phyloP scores from a whole-genome alignment of 805 yeast species.

The Nakazawaea anatomiae region DNA sequence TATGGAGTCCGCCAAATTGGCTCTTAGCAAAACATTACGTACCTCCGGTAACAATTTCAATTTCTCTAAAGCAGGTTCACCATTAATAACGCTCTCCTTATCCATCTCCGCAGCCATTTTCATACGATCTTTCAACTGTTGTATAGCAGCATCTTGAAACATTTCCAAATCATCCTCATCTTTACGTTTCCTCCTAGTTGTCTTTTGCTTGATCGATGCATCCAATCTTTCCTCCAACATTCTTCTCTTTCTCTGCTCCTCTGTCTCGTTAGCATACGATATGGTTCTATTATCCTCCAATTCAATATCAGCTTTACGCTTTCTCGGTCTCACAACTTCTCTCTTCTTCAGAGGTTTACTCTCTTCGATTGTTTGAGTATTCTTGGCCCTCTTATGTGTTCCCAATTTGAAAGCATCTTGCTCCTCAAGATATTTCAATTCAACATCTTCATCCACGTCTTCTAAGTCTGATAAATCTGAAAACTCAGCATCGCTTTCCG shows the following conservation, averaged over 20 bases:
- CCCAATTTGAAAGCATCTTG: constrained; percentile 27
- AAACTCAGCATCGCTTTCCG: constrained; percentile 17
- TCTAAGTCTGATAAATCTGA: constrained; percentile 31
- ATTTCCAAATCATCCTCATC: constrained; percentile 93
- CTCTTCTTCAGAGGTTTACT: constrained; percentile 12
- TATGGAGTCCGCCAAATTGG: constrained; percentile 84
- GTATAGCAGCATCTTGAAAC: constrained; percentile 88
- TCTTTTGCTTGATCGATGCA: constrained; percentile 60
- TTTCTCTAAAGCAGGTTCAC: constrained; percentile 70
- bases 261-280: constrained; percentile 19
- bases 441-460: constrained; percentile 20
- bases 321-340: constrained; percentile 13
- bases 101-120: constrained; percentile 78
- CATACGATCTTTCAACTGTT: constrained; percentile 81
- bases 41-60: constrained; percentile 78
- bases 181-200: constrained; percentile 55
- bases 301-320: constrained; percentile 18
- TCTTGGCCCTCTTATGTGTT: constrained; percentile 24
- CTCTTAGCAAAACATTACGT: constrained; percentile 66
- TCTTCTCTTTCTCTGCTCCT: constrained; percentile 49
- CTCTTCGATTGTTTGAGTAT: constrained; percentile 4
- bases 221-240: constrained; percentile 79
- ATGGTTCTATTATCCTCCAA: constrained; percentile 16
- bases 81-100: constrained; percentile 49
- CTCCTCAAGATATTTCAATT: constrained; percentile 26